phyloP scores from a whole-genome alignment of 1,139 yeast species.

The Pichia sp. region DNA sequence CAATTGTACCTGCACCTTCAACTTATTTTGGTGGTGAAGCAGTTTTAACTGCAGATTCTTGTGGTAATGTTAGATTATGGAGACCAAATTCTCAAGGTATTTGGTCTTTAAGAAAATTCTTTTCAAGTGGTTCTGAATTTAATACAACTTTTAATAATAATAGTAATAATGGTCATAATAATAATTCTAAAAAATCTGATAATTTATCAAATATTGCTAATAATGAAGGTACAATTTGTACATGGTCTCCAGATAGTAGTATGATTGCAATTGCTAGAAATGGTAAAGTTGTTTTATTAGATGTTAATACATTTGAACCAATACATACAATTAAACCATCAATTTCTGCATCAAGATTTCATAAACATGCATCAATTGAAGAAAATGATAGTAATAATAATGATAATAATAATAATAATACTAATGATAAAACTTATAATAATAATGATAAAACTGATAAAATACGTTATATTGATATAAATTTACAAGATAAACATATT shows the following conservation, averaged over 20 bases:
- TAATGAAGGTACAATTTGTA: conserved; percentile 33
- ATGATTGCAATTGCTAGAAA: conserved; percentile 70
- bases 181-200: conserved; percentile 33
- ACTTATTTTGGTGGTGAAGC: conserved; percentile 51
- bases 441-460: too few relatives aligned
- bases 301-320: conserved; percentile 52
- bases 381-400: background rate
- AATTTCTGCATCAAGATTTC: conserved; percentile 53
- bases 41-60: conserved; percentile 70
- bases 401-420: background rate
- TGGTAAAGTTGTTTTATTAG: conserved; percentile 50
- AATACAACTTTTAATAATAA: conserved; percentile 20
- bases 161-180: too few relatives aligned
- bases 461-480: conserved; percentile 12
- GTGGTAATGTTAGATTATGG: conserved; percentile 87
- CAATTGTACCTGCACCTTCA: conserved; percentile 50
- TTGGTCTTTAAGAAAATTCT: conserved; percentile 32
- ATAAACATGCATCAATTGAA: conserved; percentile 9
- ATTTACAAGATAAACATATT: conserved; percentile 15
- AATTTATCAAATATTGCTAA: conserved; percentile 29
- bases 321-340: conserved; percentile 40
- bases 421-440: too few relatives aligned
- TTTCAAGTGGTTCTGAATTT: conserved; percentile 12
- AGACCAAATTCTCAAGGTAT: conserved; percentile 48
- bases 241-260: conserved; percentile 77